Evolutionary conservation across 352 stramenopile genomes (phyloP), one percentile per base, ranked within the genome.

Genomic region (Phytophthora litchii): DNA sequence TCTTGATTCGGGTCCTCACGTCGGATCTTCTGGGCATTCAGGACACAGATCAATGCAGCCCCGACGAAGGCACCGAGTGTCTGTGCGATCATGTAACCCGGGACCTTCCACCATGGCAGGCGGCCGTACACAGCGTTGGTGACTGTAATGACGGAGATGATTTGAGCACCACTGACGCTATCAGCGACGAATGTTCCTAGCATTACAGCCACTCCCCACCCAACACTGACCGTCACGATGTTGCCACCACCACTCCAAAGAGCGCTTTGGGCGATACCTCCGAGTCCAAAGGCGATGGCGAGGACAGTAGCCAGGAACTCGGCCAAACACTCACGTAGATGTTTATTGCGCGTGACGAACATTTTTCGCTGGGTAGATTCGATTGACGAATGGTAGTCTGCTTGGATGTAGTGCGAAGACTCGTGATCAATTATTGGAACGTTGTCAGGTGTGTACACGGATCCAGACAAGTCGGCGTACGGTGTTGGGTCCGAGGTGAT

Each of bases 151-250:
- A 80, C 63, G 3, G 76, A 78, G 60, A 86, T 89, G 36, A 89
- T 53, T 40, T 89, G 79, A 4, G 69, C 76, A 11, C 76, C 72
- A 42, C 71, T 83, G 4, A 80, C 48, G 19, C 66, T 74, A 5
- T 76, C 74, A 1, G 64, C 63, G 3, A 57, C 42, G 50, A 85
- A 76, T 10, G 84, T 72, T 16, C 64, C 79, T 17, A 86, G 41
- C 70, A 89, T 83, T 38, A 89, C 67, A 17, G 63, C 79, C 40
- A 89, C 60, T 16, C 79, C 76, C 74, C 79, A 87, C 17, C 53
- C 74, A 2, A 88, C 40, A 36, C 67, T 84, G 63, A 86, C 78
- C 21, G 74, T 85, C 35, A 83, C 60, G 8, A 60, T 78, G 38
- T 78, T 74, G 20, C 72, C 75, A 16, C 49, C 60, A 25, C 63